These are phyloP conservation scores for Crithidia brevicula DNA, from an alignment of 208 protist genomes.

Conservation along the genomic window DNA sequence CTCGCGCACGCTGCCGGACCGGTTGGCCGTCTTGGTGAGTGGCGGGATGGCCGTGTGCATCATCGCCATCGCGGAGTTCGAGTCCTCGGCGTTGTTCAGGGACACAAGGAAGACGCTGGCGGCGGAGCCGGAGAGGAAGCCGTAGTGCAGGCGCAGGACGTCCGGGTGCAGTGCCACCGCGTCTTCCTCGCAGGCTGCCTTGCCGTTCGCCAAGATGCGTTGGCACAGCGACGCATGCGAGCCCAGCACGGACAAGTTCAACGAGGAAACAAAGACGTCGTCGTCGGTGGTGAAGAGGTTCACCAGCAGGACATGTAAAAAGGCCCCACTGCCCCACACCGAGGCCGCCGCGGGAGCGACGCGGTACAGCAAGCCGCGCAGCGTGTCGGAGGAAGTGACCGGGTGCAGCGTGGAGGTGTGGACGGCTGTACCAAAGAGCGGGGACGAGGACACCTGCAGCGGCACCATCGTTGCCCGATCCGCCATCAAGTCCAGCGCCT, in stretches of 20 bases:
- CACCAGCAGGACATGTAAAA: slow-evolving; percentile 38
- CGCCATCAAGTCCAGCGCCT: slow-evolving; percentile 40
- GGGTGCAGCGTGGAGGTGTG: slow-evolving; percentile 12
- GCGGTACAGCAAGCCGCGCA: slow-evolving; percentile 20
- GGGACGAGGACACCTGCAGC: slow-evolving; percentile 35
- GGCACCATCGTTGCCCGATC: slow-evolving; percentile 9
- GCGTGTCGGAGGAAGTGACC: slow-evolving; percentile 21
- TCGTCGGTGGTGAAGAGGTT: slow-evolving; percentile 21
- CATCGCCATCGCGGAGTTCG: slow-evolving; percentile 15
- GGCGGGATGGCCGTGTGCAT: neutral
- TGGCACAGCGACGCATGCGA: slow-evolving; percentile 29
- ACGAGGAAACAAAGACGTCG: slow-evolving; percentile 41
- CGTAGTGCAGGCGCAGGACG: slow-evolving; percentile 24
- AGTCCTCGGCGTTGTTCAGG: slow-evolving; percentile 30
- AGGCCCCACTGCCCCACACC: slow-evolving; percentile 18
- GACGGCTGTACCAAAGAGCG: slow-evolving; percentile 43
- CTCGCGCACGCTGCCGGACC: slow-evolving; percentile 30
- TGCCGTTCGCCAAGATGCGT: slow-evolving; percentile 13
- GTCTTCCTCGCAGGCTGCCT: neutral
- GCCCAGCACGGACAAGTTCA: slow-evolving; percentile 38
- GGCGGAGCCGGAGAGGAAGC: slow-evolving; percentile 15
- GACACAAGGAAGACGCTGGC: slow-evolving; percentile 32
- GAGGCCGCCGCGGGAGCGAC: slow-evolving; percentile 12
- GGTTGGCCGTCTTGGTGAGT: slow-evolving; percentile 27
- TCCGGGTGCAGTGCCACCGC: neutral